A percentile compares a stretch with the other conserved stretches of the same genome.
phyloP scores from a whole-genome alignment of 305 asterid species.

The Rubia balearica region DNA sequence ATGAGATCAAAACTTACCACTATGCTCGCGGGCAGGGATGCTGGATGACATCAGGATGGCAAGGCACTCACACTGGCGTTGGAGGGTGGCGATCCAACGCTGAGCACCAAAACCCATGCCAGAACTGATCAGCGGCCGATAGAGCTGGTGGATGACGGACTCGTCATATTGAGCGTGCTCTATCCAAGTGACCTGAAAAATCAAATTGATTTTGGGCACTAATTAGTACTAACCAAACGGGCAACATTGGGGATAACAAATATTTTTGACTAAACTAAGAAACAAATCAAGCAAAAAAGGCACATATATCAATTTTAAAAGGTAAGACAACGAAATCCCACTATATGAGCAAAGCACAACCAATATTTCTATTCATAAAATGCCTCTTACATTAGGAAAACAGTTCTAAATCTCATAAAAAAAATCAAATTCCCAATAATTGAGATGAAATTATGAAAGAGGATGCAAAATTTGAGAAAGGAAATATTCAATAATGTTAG shows the following conservation, averaged over 20 bases:
- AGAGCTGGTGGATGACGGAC: constrained; percentile 57
- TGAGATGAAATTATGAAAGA: background rate
- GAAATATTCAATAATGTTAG: background rate
- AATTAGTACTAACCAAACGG: background rate
- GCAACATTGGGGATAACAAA: background rate
- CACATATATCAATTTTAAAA: background rate
- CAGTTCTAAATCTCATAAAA: no score
- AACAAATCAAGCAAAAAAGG: background rate
- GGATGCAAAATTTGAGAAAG: background rate
- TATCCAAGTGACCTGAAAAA: constrained; percentile 79
- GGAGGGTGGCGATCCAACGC: constrained; percentile 81
- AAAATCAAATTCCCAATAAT: background rate
- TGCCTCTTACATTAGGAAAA: background rate
- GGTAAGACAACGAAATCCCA: background rate
- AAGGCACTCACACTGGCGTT: constrained; percentile 84
- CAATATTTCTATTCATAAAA: background rate
- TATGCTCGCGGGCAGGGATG: constrained; percentile 42
- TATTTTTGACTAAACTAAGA: background rate
- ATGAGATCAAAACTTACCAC: constrained; percentile 27
- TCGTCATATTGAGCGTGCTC: constrained; percentile 89
- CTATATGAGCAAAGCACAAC: background rate
- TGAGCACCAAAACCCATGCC: constrained; percentile 93
- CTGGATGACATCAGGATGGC: constrained; percentile 83
- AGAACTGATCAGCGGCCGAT: constrained; percentile 50
- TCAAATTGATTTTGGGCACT: background rate